phyloP scores from a whole-genome alignment of 148 eudicot species.

The Limonium bicolor region DNA sequence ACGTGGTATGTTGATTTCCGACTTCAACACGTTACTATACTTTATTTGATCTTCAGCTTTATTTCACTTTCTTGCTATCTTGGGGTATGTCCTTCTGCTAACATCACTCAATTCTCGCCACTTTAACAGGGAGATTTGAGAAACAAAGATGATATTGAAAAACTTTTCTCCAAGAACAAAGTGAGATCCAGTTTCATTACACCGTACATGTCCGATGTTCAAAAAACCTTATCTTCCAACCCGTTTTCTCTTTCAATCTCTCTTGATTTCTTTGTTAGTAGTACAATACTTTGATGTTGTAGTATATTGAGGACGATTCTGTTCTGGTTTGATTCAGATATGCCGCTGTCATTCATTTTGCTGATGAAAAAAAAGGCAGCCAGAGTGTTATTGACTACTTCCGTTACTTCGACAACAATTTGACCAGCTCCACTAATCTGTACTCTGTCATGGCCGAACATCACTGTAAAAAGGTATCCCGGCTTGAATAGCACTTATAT shows the following conservation, averaged over 20 bases:
- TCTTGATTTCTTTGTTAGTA: no score
- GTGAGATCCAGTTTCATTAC: no score
- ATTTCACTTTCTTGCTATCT: no score
- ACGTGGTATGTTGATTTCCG: slow-evolving; percentile 24
- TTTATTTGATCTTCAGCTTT: no score
- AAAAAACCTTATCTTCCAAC: no score
- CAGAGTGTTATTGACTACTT: slow-evolving; percentile 61
- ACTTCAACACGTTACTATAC: background rate
- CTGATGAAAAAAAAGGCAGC: slow-evolving; percentile 75
- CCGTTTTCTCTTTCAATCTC: no score
- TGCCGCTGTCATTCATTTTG: slow-evolving; percentile 87
- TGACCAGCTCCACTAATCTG: slow-evolving; percentile 72
- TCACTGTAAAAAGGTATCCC: slow-evolving; percentile 61
- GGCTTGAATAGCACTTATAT: background rate
- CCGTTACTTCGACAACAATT: slow-evolving; percentile 66
- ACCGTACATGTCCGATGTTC: no score
- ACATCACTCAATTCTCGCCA: no score
- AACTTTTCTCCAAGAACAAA: slow-evolving; percentile 3
- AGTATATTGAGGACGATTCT: no score
- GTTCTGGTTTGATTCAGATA: slow-evolving; percentile 25
- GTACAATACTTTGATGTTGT: no score
- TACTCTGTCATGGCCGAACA: slow-evolving; percentile 63
- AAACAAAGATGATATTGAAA: slow-evolving; percentile 6
- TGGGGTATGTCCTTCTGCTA: no score
- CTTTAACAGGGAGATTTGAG: slow-evolving; percentile 8